Conservation (phyloP, 2,329 filamentous ascomycete genomes). For the Coniochaeta sp. region DNA sequence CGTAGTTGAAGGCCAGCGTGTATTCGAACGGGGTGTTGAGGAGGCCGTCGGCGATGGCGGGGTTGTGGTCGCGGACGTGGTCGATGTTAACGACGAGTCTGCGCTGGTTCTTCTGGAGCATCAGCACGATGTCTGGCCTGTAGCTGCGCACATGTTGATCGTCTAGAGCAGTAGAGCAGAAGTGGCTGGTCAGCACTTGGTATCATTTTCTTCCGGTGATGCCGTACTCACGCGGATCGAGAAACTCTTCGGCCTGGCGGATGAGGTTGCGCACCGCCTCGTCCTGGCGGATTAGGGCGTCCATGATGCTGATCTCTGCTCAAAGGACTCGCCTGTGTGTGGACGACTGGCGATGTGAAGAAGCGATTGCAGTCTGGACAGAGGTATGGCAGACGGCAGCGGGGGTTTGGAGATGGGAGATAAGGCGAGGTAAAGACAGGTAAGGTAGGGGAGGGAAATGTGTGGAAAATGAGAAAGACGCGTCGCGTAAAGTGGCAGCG, state of each 20-base stretch:
- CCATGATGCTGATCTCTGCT: constrained; percentile 45
- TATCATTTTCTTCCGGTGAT: neutral
- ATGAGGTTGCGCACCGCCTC: constrained; percentile 78
- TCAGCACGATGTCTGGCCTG: constrained; percentile 77
- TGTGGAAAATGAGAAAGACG: constrained; percentile 5
- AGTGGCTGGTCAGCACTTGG: constrained; percentile 3
- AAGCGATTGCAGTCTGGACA: neutral
- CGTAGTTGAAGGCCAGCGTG: constrained; percentile 79
- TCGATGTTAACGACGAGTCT: constrained; percentile 72
- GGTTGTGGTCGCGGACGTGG: constrained; percentile 81
- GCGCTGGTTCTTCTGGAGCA: constrained; percentile 61
- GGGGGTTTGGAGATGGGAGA: neutral
- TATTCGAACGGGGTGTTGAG: constrained; percentile 85
- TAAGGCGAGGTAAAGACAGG: neutral
- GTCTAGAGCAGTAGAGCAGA: constrained; percentile 28
- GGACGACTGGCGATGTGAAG: neutral
- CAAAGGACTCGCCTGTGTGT: neutral
- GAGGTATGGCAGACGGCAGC: neutral
- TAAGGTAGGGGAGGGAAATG: neutral
- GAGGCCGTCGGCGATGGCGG: constrained; percentile 71
- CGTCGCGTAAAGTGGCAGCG: constrained; percentile 6
- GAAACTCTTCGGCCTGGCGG: constrained; percentile 82
- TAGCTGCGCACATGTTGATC: constrained; percentile 62
- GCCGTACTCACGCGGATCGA: constrained; percentile 71
- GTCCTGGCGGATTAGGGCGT: constrained; percentile 70